Evolutionary conservation across 2,329 filamentous ascomycete genomes (phyloP).

Genomic region (Hypoxylon sp.): DNA sequence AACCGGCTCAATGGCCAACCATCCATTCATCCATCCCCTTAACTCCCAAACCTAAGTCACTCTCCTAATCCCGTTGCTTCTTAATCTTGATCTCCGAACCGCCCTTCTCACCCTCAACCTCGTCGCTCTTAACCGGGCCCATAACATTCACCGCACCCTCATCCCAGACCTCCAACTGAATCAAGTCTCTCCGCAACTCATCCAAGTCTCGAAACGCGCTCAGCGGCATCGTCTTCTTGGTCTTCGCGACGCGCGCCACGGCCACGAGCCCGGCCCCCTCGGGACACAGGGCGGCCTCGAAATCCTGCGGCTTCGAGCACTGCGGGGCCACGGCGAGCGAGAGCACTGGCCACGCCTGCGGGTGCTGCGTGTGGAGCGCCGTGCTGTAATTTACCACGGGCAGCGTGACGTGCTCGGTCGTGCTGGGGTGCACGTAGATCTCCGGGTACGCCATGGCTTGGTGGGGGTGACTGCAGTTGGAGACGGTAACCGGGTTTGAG

Average conservation of each 20-base stretch:
- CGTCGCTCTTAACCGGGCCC: not conserved
- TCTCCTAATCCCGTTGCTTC: not conserved
- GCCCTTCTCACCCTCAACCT: not conserved
- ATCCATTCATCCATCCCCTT: not conserved
- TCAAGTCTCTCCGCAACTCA: constrained; percentile 25
- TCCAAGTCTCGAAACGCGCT: constrained; percentile 16
- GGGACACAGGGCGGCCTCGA: constrained; percentile 32
- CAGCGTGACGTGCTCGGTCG: constrained; percentile 36
- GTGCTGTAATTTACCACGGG: constrained; percentile 43
- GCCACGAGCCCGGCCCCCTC: constrained; percentile 15
- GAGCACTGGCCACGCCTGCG: constrained; percentile 25
- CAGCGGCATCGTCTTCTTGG: constrained; percentile 23
- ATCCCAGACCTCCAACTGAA: constrained; percentile 43
- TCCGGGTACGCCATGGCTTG: constrained; percentile 17
- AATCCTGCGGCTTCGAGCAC: constrained; percentile 28
- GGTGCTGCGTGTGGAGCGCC: not conserved
- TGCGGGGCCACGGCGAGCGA: constrained; percentile 36
- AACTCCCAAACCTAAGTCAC: no score
- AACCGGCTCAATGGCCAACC: not conserved
- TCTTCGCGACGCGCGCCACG: constrained; percentile 28
- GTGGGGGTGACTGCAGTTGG: not conserved
- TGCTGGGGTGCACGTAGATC: constrained; percentile 40
- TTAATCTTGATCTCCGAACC: constrained; percentile 4
- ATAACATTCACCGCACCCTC: not conserved
- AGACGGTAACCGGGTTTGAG: not conserved